phyloP scores from a whole-genome alignment of 352 stramenopile genomes.

The Pythium aquatile region DNA sequence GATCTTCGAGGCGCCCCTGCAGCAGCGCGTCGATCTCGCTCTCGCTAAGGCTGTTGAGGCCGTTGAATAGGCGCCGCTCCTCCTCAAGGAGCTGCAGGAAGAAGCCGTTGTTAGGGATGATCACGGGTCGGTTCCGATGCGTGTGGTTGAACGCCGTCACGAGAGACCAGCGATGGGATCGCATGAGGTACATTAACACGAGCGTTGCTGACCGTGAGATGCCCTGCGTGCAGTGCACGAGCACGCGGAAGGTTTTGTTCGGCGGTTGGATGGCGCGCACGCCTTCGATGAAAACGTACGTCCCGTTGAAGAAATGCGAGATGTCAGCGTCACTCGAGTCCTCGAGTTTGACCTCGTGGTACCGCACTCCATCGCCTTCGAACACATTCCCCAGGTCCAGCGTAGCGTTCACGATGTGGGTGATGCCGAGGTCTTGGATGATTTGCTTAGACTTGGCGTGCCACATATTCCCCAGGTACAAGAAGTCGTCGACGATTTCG shows the following conservation, averaged over 20 bases:
- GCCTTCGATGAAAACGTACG: constrained; percentile 45
- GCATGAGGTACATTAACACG: constrained; percentile 73
- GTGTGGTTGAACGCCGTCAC: constrained; percentile 63
- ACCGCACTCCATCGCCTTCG: constrained; percentile 40
- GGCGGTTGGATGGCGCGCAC: constrained; percentile 17
- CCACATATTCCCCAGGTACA: constrained; percentile 79
- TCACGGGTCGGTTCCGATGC: constrained; percentile 41
- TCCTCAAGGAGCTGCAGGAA: constrained; percentile 45
- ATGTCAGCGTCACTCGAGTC: constrained; percentile 51
- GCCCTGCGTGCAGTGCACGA: constrained; percentile 74
- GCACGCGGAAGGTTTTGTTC: constrained; percentile 34
- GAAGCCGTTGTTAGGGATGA: constrained; percentile 68
- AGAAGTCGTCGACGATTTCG: constrained; percentile 58
- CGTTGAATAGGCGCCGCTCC: constrained; percentile 44
- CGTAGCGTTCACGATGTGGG: constrained; percentile 67
- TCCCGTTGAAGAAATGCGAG: constrained; percentile 39
- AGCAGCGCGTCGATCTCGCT: constrained; percentile 56
- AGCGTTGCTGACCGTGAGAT: constrained; percentile 70
- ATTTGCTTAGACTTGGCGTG: constrained; percentile 56
- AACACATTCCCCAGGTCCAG: constrained; percentile 60
- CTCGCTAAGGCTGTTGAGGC: constrained; percentile 44
- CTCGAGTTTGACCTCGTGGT: constrained; percentile 63
- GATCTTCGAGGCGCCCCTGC: constrained; percentile 25
- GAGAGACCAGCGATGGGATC: constrained; percentile 48
- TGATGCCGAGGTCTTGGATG: constrained; percentile 61